Evolutionary conservation across 1,284 basidiomycete species (phyloP).

Genomic region (Trichosporon ovoides): DNA sequence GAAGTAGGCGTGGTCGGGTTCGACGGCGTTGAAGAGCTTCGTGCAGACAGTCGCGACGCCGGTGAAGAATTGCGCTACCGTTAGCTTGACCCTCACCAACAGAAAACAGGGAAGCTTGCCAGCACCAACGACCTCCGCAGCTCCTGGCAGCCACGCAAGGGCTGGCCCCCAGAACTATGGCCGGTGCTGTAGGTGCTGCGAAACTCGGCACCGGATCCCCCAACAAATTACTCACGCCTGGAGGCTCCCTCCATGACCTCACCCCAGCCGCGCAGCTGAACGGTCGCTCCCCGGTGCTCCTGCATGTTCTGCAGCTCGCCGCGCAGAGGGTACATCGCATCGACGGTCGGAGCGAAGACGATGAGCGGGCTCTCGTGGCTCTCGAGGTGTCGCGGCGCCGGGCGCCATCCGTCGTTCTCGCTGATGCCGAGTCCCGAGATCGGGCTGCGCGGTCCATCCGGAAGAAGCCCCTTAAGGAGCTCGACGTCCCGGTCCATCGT

Average conservation of each 20-base stretch:
- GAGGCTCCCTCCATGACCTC: conserved; percentile 48
- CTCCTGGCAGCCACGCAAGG: no score
- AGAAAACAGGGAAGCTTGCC: no score
- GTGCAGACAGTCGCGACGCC: conserved; percentile 93
- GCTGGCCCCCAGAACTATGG: no score
- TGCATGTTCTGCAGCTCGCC: conserved; percentile 75
- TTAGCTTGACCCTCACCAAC: no score
- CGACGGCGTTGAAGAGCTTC: conserved; percentile 87
- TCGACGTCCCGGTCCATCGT: conserved; percentile 56
- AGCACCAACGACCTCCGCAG: no score
- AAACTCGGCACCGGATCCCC: no score
- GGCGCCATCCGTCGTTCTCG: conserved; percentile 27
- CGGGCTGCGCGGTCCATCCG: conserved; percentile 45
- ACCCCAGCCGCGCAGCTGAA: conserved; percentile 81
- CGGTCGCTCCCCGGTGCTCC: conserved; percentile 78
- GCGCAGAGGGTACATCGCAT: conserved; percentile 73
- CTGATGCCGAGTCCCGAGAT: conserved; percentile 32
- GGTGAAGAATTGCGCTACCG: conserved; percentile 82
- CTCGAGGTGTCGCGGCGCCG: conserved; percentile 7
- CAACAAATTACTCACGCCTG: conserved; percentile 45
- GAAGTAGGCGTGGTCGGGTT: conserved; percentile 91
- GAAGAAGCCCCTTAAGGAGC: conserved; percentile 58
- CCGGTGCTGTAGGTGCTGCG: no score
- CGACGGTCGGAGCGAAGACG: conserved; percentile 69
- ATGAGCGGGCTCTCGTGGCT: conserved; percentile 54